phyloP scores from a whole-genome alignment of 495 filamentous ascomycete genomes.

The Tuber microsphaerosporum region DNA sequence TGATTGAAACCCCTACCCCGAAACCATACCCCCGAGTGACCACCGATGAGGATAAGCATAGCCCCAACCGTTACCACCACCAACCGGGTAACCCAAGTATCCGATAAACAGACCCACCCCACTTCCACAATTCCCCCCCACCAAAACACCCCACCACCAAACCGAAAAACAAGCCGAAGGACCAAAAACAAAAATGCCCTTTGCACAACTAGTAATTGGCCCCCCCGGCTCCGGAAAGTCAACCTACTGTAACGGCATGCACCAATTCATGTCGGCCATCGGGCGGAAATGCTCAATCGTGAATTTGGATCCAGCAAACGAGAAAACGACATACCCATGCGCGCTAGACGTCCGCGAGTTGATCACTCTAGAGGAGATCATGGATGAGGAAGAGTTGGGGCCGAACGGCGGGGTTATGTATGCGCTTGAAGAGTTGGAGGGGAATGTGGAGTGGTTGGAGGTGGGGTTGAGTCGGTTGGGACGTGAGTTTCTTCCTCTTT shows the following conservation, averaged over 20 bases:
- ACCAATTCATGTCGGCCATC: conserved; percentile 93
- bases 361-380: conserved; percentile 84
- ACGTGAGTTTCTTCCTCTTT: conserved; percentile 43
- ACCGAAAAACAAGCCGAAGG: background rate
- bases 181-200: background rate
- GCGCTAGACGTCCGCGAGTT: conserved; percentile 86
- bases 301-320: conserved; percentile 96
- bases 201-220: conserved; percentile 70
- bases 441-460: conserved; percentile 86
- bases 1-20: background rate
- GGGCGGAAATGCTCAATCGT: conserved; percentile 88
- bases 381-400: conserved; percentile 83
- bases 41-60: background rate
- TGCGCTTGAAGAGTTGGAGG: conserved; percentile 88
- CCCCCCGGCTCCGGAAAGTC: conserved; percentile 93
- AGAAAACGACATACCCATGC: conserved; percentile 67
- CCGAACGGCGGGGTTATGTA: conserved; percentile 90
- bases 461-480: conserved; percentile 65
- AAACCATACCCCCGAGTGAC: background rate
- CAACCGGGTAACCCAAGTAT: background rate
- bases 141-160: background rate
- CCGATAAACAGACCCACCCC: background rate
- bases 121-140: background rate
- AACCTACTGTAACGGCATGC: conserved; percentile 97
- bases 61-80: background rate